Conservation (phyloP, 108 stramenopile species). For the Skeletonema menzelii region DNA sequence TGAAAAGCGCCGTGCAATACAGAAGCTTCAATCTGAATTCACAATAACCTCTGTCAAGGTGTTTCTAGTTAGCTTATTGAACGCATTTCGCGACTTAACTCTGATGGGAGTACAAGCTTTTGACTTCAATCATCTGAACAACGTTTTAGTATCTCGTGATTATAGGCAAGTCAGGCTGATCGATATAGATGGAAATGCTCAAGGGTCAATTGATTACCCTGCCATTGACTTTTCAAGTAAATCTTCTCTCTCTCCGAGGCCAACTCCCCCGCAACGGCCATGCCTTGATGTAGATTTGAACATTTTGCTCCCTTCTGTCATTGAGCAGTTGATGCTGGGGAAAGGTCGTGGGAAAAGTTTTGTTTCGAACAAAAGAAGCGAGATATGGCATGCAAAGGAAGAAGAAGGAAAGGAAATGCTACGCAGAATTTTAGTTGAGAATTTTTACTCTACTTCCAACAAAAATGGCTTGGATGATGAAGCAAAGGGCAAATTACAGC, state of each 20-base stretch:
- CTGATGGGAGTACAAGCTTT: conserved; percentile 71
- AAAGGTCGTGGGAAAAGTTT: conserved; percentile 66
- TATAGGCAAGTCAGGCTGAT: conserved; percentile 56
- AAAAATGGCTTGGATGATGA: conserved; percentile 27
- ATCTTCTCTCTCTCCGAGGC: not conserved
- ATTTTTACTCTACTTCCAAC: conserved; percentile 48
- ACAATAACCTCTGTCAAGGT: conserved; percentile 69
- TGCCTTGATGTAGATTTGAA: conserved; percentile 69
- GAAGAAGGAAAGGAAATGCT: conserved; percentile 55
- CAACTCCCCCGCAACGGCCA: conserved; percentile 51
- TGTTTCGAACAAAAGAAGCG: conserved; percentile 47
- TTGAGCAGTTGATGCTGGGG: conserved; percentile 69
- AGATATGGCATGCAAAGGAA: conserved; percentile 7
- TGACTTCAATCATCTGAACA: conserved; percentile 78
- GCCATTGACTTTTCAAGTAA: conserved; percentile 26
- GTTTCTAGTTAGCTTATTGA: conserved; percentile 65
- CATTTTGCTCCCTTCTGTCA: conserved; percentile 59
- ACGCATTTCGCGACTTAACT: conserved; percentile 59
- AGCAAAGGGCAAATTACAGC: conserved; percentile 6
- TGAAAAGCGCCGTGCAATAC: conserved; percentile 16
- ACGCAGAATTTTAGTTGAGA: conserved; percentile 49
- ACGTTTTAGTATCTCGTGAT: conserved; percentile 77
- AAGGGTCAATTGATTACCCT: conserved; percentile 48
- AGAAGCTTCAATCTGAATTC: conserved; percentile 52
- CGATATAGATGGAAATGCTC: conserved; percentile 64